Evolutionary conservation across 768 basidiomycete species (phyloP), one percentile per base, ranked within the genome.

Genomic region (Leccinum subgranulosum): DNA sequence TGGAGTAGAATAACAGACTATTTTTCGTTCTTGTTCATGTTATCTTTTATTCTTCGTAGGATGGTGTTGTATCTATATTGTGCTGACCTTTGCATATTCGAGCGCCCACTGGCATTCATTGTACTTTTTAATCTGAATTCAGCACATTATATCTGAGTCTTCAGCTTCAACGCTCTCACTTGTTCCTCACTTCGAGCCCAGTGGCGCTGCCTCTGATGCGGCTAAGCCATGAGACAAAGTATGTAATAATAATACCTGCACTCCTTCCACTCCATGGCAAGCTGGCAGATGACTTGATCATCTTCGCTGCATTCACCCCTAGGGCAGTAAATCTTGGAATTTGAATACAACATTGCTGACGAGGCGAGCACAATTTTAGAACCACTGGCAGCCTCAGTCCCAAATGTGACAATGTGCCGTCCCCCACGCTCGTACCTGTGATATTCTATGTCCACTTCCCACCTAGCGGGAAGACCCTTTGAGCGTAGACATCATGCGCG

Each of bases 1-100:
- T 58, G 85, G 84, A 49, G 81, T 83, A 58, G 85, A 86, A 66
- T 86, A 70, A 60, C 29, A 19, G 56, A 57, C 25, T 41, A 56
- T 46, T 12, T 3, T 51, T 59, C 36, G 25, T 48, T 58, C 31
- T 62, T 50, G 51, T 54, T 51, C 41, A 51, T 45, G n/a, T 43
- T 46, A 46, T 56, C 9, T 53, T 54, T 54, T 31, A 45, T 46
- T 31, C 43, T 15, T 25, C 51, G 28, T 59, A 23, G 49, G 29
- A 41, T 29, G 34, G 53, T 23, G 27, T 46, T 59, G 57, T 66
- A 66, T 60, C 54, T 66, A 57, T 68, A 53, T 47, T 43, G 19
- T 55, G 43, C 50, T 55, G 27, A 56, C 51, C 29, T 47, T 29
- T 56, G 54, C 49, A 50, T 51, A 45, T 33, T 39, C 39, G 39